Conservation (phyloP, 1,139 yeast species). For the Geotrichum aggregatum region DNA sequence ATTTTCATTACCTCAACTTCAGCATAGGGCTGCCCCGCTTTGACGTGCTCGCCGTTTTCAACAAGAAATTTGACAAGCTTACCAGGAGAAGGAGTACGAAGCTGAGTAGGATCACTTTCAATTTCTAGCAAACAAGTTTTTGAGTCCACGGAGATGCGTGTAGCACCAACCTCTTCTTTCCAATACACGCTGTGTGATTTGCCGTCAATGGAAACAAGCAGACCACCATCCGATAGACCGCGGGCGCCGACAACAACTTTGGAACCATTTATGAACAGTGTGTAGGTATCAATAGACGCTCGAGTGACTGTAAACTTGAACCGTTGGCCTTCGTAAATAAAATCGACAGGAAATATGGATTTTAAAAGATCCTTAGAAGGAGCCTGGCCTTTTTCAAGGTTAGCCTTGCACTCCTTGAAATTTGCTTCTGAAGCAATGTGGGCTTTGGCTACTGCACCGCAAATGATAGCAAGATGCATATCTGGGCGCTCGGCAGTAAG, state of each 20-base stretch:
- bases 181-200: slow-evolving; percentile 92
- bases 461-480: slow-evolving; percentile 78
- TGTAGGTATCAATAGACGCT: slow-evolving; percentile 80
- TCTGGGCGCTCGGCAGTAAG: slow-evolving; percentile 97
- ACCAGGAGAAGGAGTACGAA: slow-evolving; percentile 98
- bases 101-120: slow-evolving; percentile 96
- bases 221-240: slow-evolving; percentile 88
- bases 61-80: slow-evolving; percentile 88
- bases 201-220: slow-evolving; percentile 82
- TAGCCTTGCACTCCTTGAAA: slow-evolving; percentile 59
- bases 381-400: slow-evolving; percentile 92
- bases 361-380: slow-evolving; percentile 74
- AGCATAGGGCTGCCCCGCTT: slow-evolving; percentile 90
- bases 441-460: slow-evolving; percentile 97
- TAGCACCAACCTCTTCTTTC: slow-evolving; percentile 96
- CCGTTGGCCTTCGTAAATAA: slow-evolving; percentile 88
- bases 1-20: slow-evolving; percentile 99
- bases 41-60: slow-evolving; percentile 90
- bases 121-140: slow-evolving; percentile 90
- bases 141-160: slow-evolving; percentile 92
- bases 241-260: slow-evolving; percentile 84
- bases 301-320: slow-evolving; percentile 94
- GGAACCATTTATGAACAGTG: slow-evolving; percentile 88
- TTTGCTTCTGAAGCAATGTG: slow-evolving; percentile 74
- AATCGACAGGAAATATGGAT: slow-evolving; percentile 88